Conservation (phyloP, 108 stramenopile genomes). For the Seminavis robusta region DNA sequence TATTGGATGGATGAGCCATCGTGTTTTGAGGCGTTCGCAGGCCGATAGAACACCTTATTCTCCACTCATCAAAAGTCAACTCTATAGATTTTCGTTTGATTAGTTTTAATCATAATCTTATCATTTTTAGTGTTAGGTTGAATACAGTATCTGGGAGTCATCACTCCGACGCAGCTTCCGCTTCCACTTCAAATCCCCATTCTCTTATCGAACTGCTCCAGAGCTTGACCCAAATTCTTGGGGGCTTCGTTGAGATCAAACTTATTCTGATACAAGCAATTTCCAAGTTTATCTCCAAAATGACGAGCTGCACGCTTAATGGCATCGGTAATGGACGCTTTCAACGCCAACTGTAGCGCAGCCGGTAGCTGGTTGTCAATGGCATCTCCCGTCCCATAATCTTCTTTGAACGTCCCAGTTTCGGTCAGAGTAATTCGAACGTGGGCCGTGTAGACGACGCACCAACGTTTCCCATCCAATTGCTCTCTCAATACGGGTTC, state of each 20-base stretch:
- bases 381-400: slow-evolving; percentile 74
- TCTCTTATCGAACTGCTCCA: slow-evolving; percentile 60
- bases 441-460: slow-evolving; percentile 61
- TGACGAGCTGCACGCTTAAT: slow-evolving; percentile 77
- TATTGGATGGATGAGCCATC: too few relatives aligned
- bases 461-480: slow-evolving; percentile 38
- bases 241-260: slow-evolving; percentile 75
- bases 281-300: slow-evolving; percentile 47
- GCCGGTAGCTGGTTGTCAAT: slow-evolving; percentile 57
- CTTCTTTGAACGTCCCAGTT: slow-evolving; percentile 56
- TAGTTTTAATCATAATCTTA: too few relatives aligned
- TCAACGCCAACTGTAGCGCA: slow-evolving; percentile 61
- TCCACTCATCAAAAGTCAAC: too few relatives aligned
- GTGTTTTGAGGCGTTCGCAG: too few relatives aligned
- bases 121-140: too few relatives aligned
- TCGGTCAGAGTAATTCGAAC: slow-evolving; percentile 64
- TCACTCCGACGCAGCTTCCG: too few relatives aligned
- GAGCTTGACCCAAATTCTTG: slow-evolving; percentile 51
- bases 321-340: slow-evolving; percentile 76
- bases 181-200: too few relatives aligned
- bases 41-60: too few relatives aligned
- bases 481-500: slow-evolving; percentile 40
- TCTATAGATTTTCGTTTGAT: too few relatives aligned
- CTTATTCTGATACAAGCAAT: slow-evolving; percentile 57
- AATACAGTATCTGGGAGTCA: too few relatives aligned